Evolutionary conservation across 2,329 filamentous ascomycete species (phyloP).

Genomic region (Aspergillus tamarii): DNA sequence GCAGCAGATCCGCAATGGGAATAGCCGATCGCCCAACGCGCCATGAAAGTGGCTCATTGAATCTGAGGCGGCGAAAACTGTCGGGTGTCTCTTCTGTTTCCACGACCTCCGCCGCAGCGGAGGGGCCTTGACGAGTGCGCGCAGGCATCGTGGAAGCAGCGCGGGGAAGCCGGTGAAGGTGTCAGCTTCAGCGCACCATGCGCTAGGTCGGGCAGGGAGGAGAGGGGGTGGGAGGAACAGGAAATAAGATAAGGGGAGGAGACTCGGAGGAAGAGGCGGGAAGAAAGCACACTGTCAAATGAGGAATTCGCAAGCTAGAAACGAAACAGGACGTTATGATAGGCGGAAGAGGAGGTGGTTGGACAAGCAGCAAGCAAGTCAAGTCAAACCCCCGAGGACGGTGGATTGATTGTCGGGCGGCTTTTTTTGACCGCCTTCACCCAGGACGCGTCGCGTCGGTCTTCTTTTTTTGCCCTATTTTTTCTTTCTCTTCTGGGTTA

Average conservation of each 20-base stretch:
- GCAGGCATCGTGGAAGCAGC: conserved; percentile 44
- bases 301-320: neutral
- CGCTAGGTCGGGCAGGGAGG: conserved; percentile 8
- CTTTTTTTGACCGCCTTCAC: conserved; percentile 10
- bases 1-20: conserved; percentile 76
- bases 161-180: conserved; percentile 26
- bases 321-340: conserved; percentile 1
- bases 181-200: conserved; percentile 27
- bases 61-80: conserved; percentile 60
- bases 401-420: conserved; percentile 7
- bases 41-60: conserved; percentile 88
- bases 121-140: conserved; percentile 45
- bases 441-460: conserved; percentile 9
- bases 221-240: neutral
- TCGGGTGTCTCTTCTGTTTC: conserved; percentile 36
- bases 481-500: neutral
- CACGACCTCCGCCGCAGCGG: conserved; percentile 34
- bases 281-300: neutral
- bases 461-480: conserved; percentile 4
- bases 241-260: neutral
- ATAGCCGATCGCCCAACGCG: conserved; percentile 83
- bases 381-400: neutral
- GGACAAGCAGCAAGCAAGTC: neutral
- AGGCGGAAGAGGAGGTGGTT: conserved; percentile 2
- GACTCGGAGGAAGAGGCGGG: neutral